Base-by-base conservation (phyloP, 2,329 filamentous ascomycete species). In the Magnaporthales sp. region DNA sequence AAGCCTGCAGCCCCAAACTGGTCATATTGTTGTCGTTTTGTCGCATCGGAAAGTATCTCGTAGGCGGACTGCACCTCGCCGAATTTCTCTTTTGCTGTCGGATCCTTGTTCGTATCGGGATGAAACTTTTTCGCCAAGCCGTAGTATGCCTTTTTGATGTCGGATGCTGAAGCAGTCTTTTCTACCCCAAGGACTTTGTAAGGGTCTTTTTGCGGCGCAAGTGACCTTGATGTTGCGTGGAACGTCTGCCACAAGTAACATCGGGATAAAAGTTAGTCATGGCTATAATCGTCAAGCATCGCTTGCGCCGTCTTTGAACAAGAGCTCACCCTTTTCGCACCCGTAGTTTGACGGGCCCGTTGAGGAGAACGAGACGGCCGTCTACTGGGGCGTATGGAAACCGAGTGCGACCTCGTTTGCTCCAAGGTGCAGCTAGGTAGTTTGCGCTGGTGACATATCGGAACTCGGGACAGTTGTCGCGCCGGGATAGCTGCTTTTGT, bases 61-160 rank as follows among this genome's bases (percentile, higher is more conserved):
- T 99, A 99, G 27, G 95, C 92, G 32, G 91, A 87, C 77, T 99
- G 95, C 66, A 96, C 92, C 72, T 97, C 94, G 70, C 89, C 86
- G 74, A 99, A 99, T 73, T 91, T 94, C 73, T 98, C 95, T 77
- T 98, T 98, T 46, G 95, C 93, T n/a, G 82, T 85, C 2, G 91
- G 78, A 72, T 98, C 95, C 77, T 98, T 98, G 83, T 98, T 99
- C 46, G 95, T 98, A 76, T 99, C 95, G 9, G 95, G 95, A 74
- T 99, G 95, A 22, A 88, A 99, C 75, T 98, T 99, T 79, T 99
- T 99, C 24, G 95, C 95, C 68, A 98, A 83, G 64, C 93, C 92
- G 76, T 99, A 99, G 81, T 99, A 99, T 3, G 95, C 93, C 78
- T 97, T 98, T 77, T 99, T 99, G 76, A 99, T 98, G 46, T 98